Conservation (phyloP, 257 asterid species). For the Gentiana straminea region DNA sequence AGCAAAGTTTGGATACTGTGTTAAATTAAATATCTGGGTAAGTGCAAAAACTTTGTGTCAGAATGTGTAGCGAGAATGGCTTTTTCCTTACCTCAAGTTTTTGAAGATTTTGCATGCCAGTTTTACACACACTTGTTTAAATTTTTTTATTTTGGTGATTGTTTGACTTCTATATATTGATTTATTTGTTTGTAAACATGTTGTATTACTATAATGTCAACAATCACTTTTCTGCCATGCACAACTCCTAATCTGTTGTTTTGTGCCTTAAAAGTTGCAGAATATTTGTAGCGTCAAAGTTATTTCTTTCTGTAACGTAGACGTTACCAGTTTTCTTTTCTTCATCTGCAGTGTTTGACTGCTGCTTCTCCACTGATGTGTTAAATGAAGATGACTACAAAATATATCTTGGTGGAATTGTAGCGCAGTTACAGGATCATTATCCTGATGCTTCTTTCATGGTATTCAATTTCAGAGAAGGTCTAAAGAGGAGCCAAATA, state of each 20-base stretch:
- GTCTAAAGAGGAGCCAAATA: conserved; percentile 74
- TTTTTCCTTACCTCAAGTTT: too few species aligned
- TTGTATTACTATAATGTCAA: background rate
- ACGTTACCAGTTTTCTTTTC: conserved; percentile 1
- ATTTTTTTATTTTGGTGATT: too few species aligned
- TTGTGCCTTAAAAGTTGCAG: too few species aligned
- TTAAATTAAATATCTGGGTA: too few species aligned
- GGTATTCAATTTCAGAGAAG: conserved; percentile 97
- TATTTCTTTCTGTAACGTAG: background rate
- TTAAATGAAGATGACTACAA: conserved; percentile 88
- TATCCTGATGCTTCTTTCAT: conserved; percentile 96
- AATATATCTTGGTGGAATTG: conserved; percentile 84
- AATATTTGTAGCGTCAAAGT: background rate
- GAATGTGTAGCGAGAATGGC: too few species aligned
- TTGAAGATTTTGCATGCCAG: too few species aligned
- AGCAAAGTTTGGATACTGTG: too few species aligned
- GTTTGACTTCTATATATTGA: background rate
- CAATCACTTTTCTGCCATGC: too few species aligned
- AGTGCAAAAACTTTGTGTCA: too few species aligned
- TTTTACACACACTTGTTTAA: background rate
- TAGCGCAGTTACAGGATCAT: conserved; percentile 94
- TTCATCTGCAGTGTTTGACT: conserved; percentile 75
- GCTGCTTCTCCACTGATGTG: conserved; percentile 93
- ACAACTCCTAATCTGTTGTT: too few species aligned
- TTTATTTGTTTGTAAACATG: too few species aligned